These are phyloP conservation scores for Apiospora phragmitis DNA, from an alignment of 2,329 filamentous ascomycete species.

Conservation along the genomic window DNA sequence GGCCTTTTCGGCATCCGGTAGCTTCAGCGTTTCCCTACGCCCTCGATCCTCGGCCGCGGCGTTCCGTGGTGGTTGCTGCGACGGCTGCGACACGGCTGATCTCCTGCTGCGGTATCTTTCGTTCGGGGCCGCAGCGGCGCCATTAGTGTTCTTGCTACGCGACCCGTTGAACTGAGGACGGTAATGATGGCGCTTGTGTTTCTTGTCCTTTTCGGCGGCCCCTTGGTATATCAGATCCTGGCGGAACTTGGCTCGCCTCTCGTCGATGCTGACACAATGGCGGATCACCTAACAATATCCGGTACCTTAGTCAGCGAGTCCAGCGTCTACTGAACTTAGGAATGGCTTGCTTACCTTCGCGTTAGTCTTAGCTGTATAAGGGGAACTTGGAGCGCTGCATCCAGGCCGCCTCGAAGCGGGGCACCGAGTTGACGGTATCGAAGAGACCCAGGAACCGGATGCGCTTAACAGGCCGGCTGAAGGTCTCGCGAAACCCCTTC, in stretches of 20 bases:
- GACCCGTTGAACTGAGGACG: not conserved
- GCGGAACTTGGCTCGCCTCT: conserved; percentile 70
- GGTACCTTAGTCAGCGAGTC: not conserved
- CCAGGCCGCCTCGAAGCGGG: conserved; percentile 72
- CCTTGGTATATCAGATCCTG: conserved; percentile 67
- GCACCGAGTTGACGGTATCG: conserved; percentile 80
- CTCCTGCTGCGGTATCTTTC: conserved; percentile 39
- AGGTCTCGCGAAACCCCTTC: conserved; percentile 79
- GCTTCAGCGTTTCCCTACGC: conserved; percentile 20
- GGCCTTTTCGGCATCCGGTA: conserved; percentile 27
- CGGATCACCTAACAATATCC: conserved; percentile 51
- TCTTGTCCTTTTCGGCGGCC: conserved; percentile 20
- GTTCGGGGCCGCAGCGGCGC: conserved; percentile 13
- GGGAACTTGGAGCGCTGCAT: conserved; percentile 81
- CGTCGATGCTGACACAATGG: conserved; percentile 71
- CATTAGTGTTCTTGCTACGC: not conserved
- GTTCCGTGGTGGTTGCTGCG: not conserved
- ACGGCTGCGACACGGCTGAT: conserved; percentile 12
- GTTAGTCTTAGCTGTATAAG: conserved; percentile 61
- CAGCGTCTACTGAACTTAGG: too few species aligned
- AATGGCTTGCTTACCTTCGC: conserved; percentile 38
- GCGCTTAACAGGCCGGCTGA: conserved; percentile 71
- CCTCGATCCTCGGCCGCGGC: conserved; percentile 16
- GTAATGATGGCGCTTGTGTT: conserved; percentile 7
- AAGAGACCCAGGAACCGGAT: conserved; percentile 80